Conservation (phyloP, 345 rosid species). For the Corchorus capsularis region DNA sequence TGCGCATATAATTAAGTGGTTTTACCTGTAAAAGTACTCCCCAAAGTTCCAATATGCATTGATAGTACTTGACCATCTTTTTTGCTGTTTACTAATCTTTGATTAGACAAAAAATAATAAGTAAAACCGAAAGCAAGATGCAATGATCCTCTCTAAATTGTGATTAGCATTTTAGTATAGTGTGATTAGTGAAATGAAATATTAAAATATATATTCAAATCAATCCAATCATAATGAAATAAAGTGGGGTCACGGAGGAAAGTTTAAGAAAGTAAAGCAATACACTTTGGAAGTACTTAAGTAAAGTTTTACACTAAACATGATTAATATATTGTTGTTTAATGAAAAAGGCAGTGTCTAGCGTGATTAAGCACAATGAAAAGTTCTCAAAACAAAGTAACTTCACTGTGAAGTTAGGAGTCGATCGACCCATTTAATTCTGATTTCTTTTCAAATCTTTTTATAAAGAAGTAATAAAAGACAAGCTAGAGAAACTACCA, state of each 20-base stretch:
- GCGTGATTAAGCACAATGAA: slow-evolving; percentile 14
- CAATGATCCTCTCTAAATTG: slow-evolving; percentile 20
- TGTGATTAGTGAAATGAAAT: slow-evolving; percentile 16
- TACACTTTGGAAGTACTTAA: slow-evolving; percentile 27
- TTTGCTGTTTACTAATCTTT: slow-evolving; percentile 4
- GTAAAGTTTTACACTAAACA: slow-evolving; percentile 14
- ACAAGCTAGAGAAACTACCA: not conserved
- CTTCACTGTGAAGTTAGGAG: slow-evolving; percentile 30
- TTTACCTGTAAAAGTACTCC: slow-evolving; percentile 13
- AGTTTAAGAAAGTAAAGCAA: slow-evolving; percentile 21
- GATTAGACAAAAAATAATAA: slow-evolving; percentile 26
- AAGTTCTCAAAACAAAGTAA: slow-evolving; percentile 15
- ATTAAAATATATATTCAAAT: slow-evolving; percentile 17
- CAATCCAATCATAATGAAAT: slow-evolving; percentile 28
- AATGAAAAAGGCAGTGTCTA: not conserved
- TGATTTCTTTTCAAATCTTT: not conserved
- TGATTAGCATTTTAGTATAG: not conserved
- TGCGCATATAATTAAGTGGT: slow-evolving; percentile 21
- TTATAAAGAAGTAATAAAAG: not conserved
- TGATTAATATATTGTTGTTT: not conserved
- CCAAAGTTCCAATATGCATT: not conserved
- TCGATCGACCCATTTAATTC: not conserved
- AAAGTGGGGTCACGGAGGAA: slow-evolving; percentile 32
- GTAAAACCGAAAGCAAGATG: slow-evolving; percentile 28
- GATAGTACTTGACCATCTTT: slow-evolving; percentile 13